Evolutionary conservation across 1,284 basidiomycete species (phyloP).

Genomic region (Cutaneotrichosporon arboriforme): DNA sequence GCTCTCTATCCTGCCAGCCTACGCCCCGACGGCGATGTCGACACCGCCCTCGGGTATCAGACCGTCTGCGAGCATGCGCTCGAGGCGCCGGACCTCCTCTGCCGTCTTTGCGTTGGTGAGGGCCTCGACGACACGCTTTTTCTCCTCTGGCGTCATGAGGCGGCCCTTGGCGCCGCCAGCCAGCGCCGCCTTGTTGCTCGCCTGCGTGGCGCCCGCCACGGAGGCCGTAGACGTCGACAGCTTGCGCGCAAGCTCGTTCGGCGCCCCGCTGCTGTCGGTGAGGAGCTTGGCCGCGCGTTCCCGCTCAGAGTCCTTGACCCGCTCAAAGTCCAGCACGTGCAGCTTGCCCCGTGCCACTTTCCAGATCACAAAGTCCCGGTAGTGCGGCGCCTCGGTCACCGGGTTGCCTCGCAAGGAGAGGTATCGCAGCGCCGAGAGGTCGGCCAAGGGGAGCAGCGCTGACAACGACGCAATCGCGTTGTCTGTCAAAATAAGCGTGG

Average conservation of each 20-base stretch:
- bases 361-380: slow-evolving; percentile 75
- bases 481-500: slow-evolving; percentile 45
- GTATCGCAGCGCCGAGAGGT: slow-evolving; percentile 71
- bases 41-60: slow-evolving; percentile 58
- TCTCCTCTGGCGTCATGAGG: slow-evolving; percentile 87
- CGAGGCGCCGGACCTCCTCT: slow-evolving; percentile 81
- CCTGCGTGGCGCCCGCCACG: slow-evolving; percentile 57
- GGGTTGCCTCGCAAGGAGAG: slow-evolving; percentile 85
- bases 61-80: slow-evolving; percentile 81
- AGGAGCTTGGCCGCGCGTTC: slow-evolving; percentile 67
- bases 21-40: background rate
- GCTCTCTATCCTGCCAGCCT: background rate
- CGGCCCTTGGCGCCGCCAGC: slow-evolving; percentile 53
- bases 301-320: slow-evolving; percentile 89
- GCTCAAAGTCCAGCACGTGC: slow-evolving; percentile 92
- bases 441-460: slow-evolving; percentile 74
- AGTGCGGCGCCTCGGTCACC: slow-evolving; percentile 87
- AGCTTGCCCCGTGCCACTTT: slow-evolving; percentile 55
- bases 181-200: slow-evolving; percentile 36
- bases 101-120: slow-evolving; percentile 84
- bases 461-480: slow-evolving; percentile 66
- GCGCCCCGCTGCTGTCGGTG: slow-evolving; percentile 64
- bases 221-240: slow-evolving; percentile 65
- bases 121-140: slow-evolving; percentile 79
- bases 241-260: slow-evolving; percentile 73